Evolutionary conservation across 257 asterid species (phyloP).

Genomic region (Agastache rugosa): DNA sequence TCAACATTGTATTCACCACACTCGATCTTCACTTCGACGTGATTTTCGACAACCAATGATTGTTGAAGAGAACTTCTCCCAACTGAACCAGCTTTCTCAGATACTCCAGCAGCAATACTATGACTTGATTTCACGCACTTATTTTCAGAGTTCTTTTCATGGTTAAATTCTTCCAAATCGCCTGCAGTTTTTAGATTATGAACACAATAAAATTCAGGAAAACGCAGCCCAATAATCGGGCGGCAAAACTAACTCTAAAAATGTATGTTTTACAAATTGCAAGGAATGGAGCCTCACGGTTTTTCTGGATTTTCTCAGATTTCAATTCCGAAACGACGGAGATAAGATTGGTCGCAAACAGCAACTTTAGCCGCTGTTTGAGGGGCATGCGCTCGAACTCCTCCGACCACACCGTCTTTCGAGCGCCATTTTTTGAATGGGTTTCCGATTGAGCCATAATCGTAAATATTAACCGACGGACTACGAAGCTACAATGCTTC

Average conservation of each 20-base stretch:
- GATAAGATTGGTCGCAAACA: constrained; percentile 46
- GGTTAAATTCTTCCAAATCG: constrained; percentile 26
- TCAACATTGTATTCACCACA: constrained; percentile 36
- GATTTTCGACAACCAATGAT: constrained; percentile 10
- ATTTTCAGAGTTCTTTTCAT: constrained; percentile 31
- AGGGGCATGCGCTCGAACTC: constrained; percentile 70
- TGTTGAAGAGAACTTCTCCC: constrained; percentile 30
- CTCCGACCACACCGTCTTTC: constrained; percentile 42
- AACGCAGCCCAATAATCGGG: neutral
- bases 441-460: constrained; percentile 42
- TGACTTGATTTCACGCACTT: constrained; percentile 26
- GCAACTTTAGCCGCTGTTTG: constrained; percentile 67
- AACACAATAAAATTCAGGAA: neutral
- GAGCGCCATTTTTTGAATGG: constrained; percentile 32
- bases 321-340: constrained; percentile 32
- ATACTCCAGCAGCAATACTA: constrained; percentile 25
- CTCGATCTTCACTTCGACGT: constrained; percentile 43
- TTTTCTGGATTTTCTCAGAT: constrained; percentile 7
- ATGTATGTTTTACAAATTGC: constrained; percentile 1
- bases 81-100: constrained; percentile 38
- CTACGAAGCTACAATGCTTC: neutral
- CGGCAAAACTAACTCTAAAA: neutral
- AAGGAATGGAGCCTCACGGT: constrained; percentile 11
- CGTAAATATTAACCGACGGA: neutral
- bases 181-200: constrained; percentile 39